phyloP scores from a whole-genome alignment of 345 rosid genomes.

The Angophora floribunda region DNA sequence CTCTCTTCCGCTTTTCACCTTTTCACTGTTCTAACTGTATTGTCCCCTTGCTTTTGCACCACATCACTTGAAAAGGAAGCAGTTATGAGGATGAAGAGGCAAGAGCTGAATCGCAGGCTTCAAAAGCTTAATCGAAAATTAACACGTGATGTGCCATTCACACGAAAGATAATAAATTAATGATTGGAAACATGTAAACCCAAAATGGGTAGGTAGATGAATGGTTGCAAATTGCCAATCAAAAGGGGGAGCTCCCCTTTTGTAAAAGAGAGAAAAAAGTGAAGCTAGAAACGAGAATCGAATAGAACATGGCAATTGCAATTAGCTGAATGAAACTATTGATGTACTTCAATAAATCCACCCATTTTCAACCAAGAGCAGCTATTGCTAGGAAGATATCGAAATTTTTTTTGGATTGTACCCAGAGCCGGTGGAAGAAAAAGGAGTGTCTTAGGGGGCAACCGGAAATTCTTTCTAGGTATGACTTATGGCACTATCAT shows the following conservation, averaged over 20 bases:
- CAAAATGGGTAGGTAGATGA: neutral
- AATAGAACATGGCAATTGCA: neutral
- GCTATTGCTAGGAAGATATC: neutral
- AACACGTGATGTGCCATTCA: neutral
- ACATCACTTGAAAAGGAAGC: neutral
- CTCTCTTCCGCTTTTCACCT: neutral
- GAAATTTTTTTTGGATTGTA: neutral
- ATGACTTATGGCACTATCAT: neutral
- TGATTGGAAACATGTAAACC: neutral
- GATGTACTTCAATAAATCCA: neutral
- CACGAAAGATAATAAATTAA: neutral
- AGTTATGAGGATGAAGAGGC: neutral
- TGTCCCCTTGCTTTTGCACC: neutral
- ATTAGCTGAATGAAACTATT: neutral
- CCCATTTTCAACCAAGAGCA: neutral
- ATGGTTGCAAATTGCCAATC: neutral
- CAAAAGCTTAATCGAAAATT: neutral
- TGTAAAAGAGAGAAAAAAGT: neutral
- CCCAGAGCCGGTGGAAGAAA: neutral
- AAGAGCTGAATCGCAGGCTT: neutral
- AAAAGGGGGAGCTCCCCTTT: neutral
- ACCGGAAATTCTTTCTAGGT: neutral
- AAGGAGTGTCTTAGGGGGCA: neutral
- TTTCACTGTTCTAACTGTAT: neutral
- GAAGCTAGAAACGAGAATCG: neutral